Evolutionary conservation across 306 rosid genomes (phyloP).

Genomic region (Inga laurina): DNA sequence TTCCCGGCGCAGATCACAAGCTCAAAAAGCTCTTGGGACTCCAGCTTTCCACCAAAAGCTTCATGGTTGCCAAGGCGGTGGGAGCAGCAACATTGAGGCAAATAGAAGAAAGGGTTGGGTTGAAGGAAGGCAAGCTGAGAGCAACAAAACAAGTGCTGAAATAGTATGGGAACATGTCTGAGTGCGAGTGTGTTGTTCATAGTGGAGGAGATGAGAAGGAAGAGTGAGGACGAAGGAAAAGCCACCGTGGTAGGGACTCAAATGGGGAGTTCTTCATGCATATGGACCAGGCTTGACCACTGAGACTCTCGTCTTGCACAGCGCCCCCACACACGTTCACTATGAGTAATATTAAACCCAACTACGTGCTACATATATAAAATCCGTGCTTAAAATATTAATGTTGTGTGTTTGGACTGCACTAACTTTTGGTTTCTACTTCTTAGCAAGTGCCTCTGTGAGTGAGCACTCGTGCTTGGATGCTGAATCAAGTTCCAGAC

Average conservation of each 20-base stretch:
- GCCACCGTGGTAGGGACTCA: constrained; percentile 38
- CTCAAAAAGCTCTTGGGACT: constrained; percentile 43
- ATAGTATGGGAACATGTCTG: no score
- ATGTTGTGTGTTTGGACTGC: neutral
- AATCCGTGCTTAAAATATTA: no score
- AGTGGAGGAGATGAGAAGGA: constrained; percentile 44
- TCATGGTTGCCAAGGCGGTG: constrained; percentile 15
- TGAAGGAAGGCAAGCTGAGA: constrained; percentile 39
- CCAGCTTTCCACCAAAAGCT: constrained; percentile 32
- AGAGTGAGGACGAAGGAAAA: constrained; percentile 34
- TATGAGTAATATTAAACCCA: neutral
- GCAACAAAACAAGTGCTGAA: constrained; percentile 33
- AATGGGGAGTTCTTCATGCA: constrained; percentile 36
- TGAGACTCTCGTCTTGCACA: neutral
- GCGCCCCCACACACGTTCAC: neutral
- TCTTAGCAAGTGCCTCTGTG: no score
- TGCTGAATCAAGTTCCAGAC: neutral
- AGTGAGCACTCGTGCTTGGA: neutral
- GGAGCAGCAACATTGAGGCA: constrained; percentile 38
- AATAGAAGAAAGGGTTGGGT: constrained; percentile 24
- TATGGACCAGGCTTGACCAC: constrained; percentile 32
- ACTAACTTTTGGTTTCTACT: neutral
- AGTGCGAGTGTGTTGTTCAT: constrained; percentile 26
- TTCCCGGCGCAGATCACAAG: constrained; percentile 48
- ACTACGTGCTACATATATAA: no score